A percentile compares a stretch with the other conserved stretches of the same genome.
phyloP scores from a whole-genome alignment of 1,284 basidiomycete species.

The Tetrapyrgos nigripes region DNA sequence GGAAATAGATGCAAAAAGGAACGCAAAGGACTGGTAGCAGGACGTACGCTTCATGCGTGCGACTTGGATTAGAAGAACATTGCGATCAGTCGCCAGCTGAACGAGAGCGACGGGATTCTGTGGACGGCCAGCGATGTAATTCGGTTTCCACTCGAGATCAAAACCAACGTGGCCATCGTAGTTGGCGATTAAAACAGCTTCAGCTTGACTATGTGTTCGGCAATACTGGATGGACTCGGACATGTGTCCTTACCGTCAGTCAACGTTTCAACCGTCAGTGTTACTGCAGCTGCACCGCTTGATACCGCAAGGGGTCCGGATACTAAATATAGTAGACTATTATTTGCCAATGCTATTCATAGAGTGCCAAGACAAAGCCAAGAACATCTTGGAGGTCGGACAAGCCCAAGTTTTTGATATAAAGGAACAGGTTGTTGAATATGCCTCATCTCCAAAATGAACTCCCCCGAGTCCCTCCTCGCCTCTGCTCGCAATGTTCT shows the following conservation, averaged over 20 bases:
- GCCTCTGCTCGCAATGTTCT: constrained; percentile 5
- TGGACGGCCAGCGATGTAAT: constrained; percentile 49
- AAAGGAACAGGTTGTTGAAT: background rate
- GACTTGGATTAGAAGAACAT: constrained; percentile 68
- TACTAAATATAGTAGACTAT: too few relatives aligned
- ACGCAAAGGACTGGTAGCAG: constrained; percentile 44
- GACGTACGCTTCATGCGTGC: constrained; percentile 58
- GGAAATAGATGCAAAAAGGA: background rate
- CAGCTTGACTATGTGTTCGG: too few relatives aligned
- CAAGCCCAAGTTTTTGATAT: too few relatives aligned
- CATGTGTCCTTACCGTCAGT: too few relatives aligned
- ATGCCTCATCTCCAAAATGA: constrained; percentile 18
- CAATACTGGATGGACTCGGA: too few relatives aligned
- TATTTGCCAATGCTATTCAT: too few relatives aligned
- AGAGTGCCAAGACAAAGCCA: too few relatives aligned
- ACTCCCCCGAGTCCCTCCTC: background rate
- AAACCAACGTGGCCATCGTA: constrained; percentile 58
- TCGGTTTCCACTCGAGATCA: constrained; percentile 80
- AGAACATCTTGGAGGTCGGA: too few relatives aligned
- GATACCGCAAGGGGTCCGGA: too few relatives aligned
- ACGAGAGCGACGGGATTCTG: constrained; percentile 74
- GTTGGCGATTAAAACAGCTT: too few relatives aligned
- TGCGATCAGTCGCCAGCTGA: constrained; percentile 63
- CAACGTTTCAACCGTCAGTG: too few relatives aligned
- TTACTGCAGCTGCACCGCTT: too few relatives aligned